Evolutionary conservation across 345 rosid species (phyloP).

Genomic region (Citrus medica): DNA sequence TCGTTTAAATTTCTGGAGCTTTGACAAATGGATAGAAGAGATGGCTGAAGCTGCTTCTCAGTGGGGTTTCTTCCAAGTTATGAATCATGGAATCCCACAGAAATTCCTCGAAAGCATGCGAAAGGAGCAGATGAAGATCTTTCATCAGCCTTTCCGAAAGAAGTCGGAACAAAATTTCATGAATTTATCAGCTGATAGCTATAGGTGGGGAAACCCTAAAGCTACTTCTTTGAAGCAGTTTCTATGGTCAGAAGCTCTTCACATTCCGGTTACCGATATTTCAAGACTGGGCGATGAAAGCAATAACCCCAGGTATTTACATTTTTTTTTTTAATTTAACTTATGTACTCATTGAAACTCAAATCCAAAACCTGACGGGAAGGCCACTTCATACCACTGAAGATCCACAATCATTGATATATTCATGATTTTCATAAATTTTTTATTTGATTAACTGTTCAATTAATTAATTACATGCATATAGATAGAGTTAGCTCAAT

Average conservation of each 20-base stretch:
- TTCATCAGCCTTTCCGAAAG: constrained; percentile 43
- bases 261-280: constrained; percentile 48
- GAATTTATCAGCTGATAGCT: constrained; percentile 34
- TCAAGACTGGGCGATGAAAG: constrained; percentile 22
- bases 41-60: constrained; percentile 47
- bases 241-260: constrained; percentile 73
- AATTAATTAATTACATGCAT: too few species aligned
- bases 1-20: constrained; percentile 3
- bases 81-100: constrained; percentile 57
- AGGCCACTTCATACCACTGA: too few species aligned
- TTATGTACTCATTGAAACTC: too few species aligned
- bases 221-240: constrained; percentile 59
- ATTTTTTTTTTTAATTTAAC: too few species aligned
- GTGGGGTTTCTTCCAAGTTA: constrained; percentile 79
- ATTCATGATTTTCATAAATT: too few species aligned
- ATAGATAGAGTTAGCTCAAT: too few species aligned
- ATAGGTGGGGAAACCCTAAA: constrained; percentile 75
- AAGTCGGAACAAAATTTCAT: constrained; percentile 32
- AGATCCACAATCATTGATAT: too few species aligned
- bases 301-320: constrained; percentile 40
- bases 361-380: too few species aligned
- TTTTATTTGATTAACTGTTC: not conserved
- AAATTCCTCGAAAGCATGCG: constrained; percentile 39
- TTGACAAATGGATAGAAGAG: constrained; percentile 35
- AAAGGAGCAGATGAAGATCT: constrained; percentile 39